phyloP scores from a whole-genome alignment of 768 basidiomycete species.

The Boletellus ananiceps region DNA sequence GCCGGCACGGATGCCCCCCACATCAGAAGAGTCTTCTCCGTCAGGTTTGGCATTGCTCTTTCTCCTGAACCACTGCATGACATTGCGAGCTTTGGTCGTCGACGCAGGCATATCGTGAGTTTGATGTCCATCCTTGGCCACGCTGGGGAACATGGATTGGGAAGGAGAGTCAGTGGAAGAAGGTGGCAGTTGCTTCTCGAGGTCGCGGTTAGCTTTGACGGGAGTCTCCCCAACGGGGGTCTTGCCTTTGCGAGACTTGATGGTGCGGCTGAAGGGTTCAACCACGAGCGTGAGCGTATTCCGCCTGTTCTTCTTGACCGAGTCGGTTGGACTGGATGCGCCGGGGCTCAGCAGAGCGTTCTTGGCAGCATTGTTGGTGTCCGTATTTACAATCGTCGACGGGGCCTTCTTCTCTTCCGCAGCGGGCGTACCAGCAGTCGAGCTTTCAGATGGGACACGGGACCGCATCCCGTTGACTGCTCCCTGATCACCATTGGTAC shows the following conservation, averaged over 20 bases:
- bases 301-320: conserved; percentile 58
- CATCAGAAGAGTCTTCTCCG: conserved; percentile 18
- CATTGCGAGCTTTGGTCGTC: conserved; percentile 86
- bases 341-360: conserved; percentile 36
- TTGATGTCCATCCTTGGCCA: conserved; percentile 25
- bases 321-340: conserved; percentile 23
- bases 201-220: conserved; percentile 41
- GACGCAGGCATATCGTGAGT: conserved; percentile 54
- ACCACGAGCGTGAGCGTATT: conserved; percentile 89
- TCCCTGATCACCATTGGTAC: conserved; percentile 35
- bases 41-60: conserved; percentile 48
- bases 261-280: conserved; percentile 59
- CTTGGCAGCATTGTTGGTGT: conserved; percentile 21
- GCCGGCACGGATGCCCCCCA: conserved; percentile 14
- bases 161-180: conserved; percentile 31
- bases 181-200: conserved; percentile 32
- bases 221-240: conserved; percentile 32
- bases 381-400: conserved; percentile 1
- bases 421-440: conserved; percentile 20
- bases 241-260: conserved; percentile 35
- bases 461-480: conserved; percentile 33
- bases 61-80: conserved; percentile 97
- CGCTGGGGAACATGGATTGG: conserved; percentile 24
- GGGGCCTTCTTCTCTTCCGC: conserved; percentile 18
- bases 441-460: conserved; percentile 42